These are phyloP conservation scores for Luffa aegyptiaca DNA, from an alignment of 306 rosid genomes.

Conservation along the genomic window DNA sequence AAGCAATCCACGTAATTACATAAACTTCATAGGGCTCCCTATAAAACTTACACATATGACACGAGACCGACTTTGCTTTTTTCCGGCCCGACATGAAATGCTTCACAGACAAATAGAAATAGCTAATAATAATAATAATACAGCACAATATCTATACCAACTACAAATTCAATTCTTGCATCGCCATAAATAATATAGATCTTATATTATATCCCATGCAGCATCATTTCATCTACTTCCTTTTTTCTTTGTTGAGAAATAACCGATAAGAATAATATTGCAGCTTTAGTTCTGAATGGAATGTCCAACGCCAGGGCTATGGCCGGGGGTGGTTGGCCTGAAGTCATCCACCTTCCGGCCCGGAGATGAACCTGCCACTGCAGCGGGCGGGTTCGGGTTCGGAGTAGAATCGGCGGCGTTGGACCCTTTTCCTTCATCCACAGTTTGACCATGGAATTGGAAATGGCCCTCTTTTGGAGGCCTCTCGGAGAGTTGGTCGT, in stretches of 20 bases:
- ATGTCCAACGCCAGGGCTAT: constrained; percentile 68
- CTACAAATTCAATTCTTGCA: background rate
- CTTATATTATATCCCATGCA: background rate
- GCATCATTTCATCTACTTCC: background rate
- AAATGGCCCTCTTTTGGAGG: background rate
- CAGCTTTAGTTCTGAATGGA: constrained; percentile 12
- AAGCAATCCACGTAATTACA: background rate
- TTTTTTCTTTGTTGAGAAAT: background rate
- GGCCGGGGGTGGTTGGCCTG: constrained; percentile 30
- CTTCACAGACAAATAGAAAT: background rate
- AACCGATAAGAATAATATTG: background rate
- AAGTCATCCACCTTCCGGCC: constrained; percentile 13
- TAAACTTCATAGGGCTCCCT: background rate
- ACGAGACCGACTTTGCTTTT: background rate
- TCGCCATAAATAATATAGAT: background rate
- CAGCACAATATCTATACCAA: background rate
- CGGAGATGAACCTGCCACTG: background rate
- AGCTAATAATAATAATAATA: background rate
- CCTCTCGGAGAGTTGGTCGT: background rate
- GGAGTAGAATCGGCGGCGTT: background rate
- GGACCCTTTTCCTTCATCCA: background rate
- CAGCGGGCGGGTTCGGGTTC: background rate
- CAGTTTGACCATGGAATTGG: background rate
- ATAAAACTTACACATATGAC: background rate
- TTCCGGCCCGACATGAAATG: background rate